Evolutionary conservation across 129 eudicot species (phyloP).

Genomic region (Helianthus annuus): HanXRQr2.0-SUNRISE NC_035448.2:93605013-93605512

Average conservation of each 20-base stretch:
- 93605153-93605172: not conserved
- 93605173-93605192: not conserved
- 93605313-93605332: not conserved
- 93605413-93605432: not conserved
- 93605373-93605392: not conserved
- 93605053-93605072: no score
- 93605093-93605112: no score
- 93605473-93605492: not conserved
- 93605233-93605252: slow-evolving; percentile 1
- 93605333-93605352: not conserved
- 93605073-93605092: no score
- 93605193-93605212: not conserved
- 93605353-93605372: not conserved
- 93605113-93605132: no score
- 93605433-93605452: not conserved
- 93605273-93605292: slow-evolving; percentile 2
- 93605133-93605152: not conserved
- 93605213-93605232: slow-evolving; percentile 3
- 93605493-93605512: not conserved
- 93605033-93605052: no score
- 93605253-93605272: not conserved
- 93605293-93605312: not conserved
- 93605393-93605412: not conserved
- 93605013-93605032: no score
- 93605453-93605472: not conserved